These are phyloP conservation scores for Gastrolobium bilobum DNA, from an alignment of 306 rosid genomes.

Conservation along the genomic window DNA sequence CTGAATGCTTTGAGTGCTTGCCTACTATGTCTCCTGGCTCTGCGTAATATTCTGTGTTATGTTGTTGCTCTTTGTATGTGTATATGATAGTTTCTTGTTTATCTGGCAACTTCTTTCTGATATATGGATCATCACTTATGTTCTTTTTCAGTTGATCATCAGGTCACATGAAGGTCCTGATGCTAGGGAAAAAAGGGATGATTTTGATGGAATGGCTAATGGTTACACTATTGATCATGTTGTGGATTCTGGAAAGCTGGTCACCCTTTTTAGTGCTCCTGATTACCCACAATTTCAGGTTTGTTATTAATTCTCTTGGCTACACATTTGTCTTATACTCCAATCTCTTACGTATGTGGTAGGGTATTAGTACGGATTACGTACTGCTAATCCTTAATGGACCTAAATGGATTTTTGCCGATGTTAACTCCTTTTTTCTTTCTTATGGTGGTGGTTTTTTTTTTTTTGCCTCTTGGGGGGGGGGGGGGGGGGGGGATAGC, in stretches of 20 bases:
- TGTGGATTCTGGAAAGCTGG: constrained; percentile 90
- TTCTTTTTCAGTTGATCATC: constrained; percentile 71
- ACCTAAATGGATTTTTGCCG: not conserved
- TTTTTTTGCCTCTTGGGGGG: not conserved
- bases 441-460: too few relatives aligned
- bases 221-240: constrained; percentile 92
- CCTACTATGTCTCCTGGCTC: constrained; percentile 12
- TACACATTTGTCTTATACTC: not conserved
- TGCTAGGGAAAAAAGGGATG: constrained; percentile 92
- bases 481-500: not conserved
- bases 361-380: not conserved
- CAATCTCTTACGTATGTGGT: not conserved
- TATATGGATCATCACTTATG: constrained; percentile 42
- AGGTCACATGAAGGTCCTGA: constrained; percentile 99
- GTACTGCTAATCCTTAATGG: not conserved
- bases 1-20: constrained; percentile 31
- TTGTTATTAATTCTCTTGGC: constrained; percentile 22
- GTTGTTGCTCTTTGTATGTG: constrained; percentile 15
- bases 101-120: constrained; percentile 42
- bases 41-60: not conserved
- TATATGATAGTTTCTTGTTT: constrained; percentile 40
- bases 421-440: not conserved
- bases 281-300: constrained; percentile 99
- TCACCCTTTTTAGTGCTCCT: constrained; percentile 92
- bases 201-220: constrained; percentile 78